Conservation (phyloP, 73 alveolate species). For the Halteria grandinella region DNA sequence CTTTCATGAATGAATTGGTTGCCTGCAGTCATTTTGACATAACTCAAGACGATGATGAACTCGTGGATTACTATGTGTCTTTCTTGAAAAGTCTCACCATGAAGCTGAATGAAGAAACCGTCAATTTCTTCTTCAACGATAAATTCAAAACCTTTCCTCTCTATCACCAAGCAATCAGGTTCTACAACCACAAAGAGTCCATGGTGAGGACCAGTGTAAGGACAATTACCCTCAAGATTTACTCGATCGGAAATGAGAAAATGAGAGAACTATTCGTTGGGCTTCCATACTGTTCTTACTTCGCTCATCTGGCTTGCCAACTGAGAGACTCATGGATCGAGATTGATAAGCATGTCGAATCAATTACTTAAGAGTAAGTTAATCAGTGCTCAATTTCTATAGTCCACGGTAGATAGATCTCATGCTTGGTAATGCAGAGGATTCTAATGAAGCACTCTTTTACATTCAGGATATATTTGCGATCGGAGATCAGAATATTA, state of each 20-base stretch:
- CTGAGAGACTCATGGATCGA: slow-evolving; percentile 79
- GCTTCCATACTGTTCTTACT: slow-evolving; percentile 77
- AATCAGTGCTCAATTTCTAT: slow-evolving; percentile 43
- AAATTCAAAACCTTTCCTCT: slow-evolving; percentile 90
- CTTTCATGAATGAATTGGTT: slow-evolving; percentile 69
- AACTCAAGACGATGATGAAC: slow-evolving; percentile 83
- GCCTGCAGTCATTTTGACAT: slow-evolving; percentile 65
- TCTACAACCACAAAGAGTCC: slow-evolving; percentile 87
- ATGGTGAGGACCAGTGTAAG: slow-evolving; percentile 93
- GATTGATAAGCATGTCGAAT: slow-evolving; percentile 73
- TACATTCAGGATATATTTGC: slow-evolving; percentile 60
- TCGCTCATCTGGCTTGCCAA: slow-evolving; percentile 72
- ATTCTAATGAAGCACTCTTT: slow-evolving; percentile 54
- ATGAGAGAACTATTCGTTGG: slow-evolving; percentile 72
- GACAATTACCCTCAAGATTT: slow-evolving; percentile 84
- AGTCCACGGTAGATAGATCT: slow-evolving; percentile 34
- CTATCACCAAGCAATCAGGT: slow-evolving; percentile 78
- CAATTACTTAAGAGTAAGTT: slow-evolving; percentile 56
- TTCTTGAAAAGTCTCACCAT: slow-evolving; percentile 89
- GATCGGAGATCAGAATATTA: slow-evolving; percentile 12
- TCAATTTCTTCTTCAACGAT: slow-evolving; percentile 83
- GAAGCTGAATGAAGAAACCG: slow-evolving; percentile 81
- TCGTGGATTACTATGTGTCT: slow-evolving; percentile 88
- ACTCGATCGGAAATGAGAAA: slow-evolving; percentile 55
- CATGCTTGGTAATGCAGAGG: slow-evolving; percentile 58